Percentiles rank a stretch among this genome's conserved stretches.
phyloP scores from a whole-genome alignment of 2,329 filamentous ascomycete species.

The Dendrostoma leiphaemia region DNA sequence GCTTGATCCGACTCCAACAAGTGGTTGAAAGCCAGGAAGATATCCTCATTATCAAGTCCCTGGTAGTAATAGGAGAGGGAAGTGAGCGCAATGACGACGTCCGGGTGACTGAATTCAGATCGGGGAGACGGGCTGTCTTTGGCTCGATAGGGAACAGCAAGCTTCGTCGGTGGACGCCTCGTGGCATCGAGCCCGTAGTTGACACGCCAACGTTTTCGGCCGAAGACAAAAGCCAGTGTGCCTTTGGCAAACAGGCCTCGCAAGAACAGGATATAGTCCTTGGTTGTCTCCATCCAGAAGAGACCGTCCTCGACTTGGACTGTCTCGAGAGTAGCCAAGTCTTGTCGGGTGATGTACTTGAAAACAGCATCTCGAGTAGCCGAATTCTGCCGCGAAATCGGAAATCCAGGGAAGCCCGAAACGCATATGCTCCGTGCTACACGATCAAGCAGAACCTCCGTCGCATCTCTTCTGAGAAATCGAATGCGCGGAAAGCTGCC shows the following conservation, averaged over 20 bases:
- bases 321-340: slow-evolving; percentile 31
- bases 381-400: not conserved
- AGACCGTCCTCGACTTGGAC: slow-evolving; percentile 31
- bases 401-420: slow-evolving; percentile 32
- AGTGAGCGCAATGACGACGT: slow-evolving; percentile 55
- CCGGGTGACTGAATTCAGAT: slow-evolving; percentile 63
- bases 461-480: slow-evolving; percentile 38
- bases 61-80: slow-evolving; percentile 55
- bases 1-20: slow-evolving; percentile 52
- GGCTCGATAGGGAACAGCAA: slow-evolving; percentile 59
- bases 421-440: slow-evolving; percentile 42
- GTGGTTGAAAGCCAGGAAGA: slow-evolving; percentile 45
- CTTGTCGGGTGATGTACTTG: slow-evolving; percentile 39
- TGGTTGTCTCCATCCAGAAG: slow-evolving; percentile 35
- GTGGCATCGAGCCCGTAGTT: slow-evolving; percentile 56
- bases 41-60: slow-evolving; percentile 50
- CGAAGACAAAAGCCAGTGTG: slow-evolving; percentile 51
- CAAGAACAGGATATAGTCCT: slow-evolving; percentile 43
- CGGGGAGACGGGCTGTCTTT: slow-evolving; percentile 55
- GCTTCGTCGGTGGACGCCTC: slow-evolving; percentile 38
- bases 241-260: slow-evolving; percentile 56
- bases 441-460: slow-evolving; percentile 25
- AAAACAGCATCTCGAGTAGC: not conserved
- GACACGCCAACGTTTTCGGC: slow-evolving; percentile 61
- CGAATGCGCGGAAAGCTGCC: slow-evolving; percentile 48